Percentiles rank a stretch among this genome's conserved stretches.
Evolutionary conservation across 2,329 filamentous ascomycete genomes (phyloP).

Genomic region (Talaromyces sp.): DNA sequence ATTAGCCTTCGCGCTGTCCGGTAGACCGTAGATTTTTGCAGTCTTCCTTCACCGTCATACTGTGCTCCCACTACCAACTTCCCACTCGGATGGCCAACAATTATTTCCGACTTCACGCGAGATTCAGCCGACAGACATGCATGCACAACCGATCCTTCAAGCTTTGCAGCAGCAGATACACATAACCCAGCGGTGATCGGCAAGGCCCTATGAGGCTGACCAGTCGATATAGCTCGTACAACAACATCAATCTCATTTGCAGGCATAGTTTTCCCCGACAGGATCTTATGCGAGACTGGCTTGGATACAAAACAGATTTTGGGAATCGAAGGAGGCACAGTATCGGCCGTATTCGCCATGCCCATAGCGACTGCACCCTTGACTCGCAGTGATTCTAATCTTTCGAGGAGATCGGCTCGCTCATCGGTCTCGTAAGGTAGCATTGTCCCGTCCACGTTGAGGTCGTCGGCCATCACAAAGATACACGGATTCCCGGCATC

Average conservation of each 20-base stretch:
- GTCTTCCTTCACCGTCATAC: slow-evolving; percentile 33
- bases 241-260: slow-evolving; percentile 35
- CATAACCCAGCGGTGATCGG: slow-evolving; percentile 56
- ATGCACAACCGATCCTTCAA: slow-evolving; percentile 41
- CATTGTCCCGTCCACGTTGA: slow-evolving; percentile 51
- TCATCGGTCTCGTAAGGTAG: slow-evolving; percentile 54
- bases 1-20: slow-evolving; percentile 49
- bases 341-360: slow-evolving; percentile 44
- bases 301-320: slow-evolving; percentile 59
- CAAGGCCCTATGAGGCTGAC: slow-evolving; percentile 55
- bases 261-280: slow-evolving; percentile 37
- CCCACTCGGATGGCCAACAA: slow-evolving; percentile 48
- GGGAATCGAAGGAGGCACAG: slow-evolving; percentile 57
- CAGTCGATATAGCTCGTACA: slow-evolving; percentile 53
- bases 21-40: slow-evolving; percentile 44
- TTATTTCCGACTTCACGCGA: slow-evolving; percentile 33
- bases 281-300: slow-evolving; percentile 34
- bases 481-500: slow-evolving; percentile 64
- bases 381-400: slow-evolving; percentile 56
- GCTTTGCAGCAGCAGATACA: slow-evolving; percentile 47
- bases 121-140: slow-evolving; percentile 24
- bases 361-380: slow-evolving; percentile 61
- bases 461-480: slow-evolving; percentile 56
- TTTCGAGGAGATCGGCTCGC: slow-evolving; percentile 41
- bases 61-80: slow-evolving; percentile 43